A percentile compares a stretch with the other conserved stretches of the same genome.
Evolutionary conservation across 208 protist genomes (phyloP).

Genomic region (Porcisia hertigi): DNA sequence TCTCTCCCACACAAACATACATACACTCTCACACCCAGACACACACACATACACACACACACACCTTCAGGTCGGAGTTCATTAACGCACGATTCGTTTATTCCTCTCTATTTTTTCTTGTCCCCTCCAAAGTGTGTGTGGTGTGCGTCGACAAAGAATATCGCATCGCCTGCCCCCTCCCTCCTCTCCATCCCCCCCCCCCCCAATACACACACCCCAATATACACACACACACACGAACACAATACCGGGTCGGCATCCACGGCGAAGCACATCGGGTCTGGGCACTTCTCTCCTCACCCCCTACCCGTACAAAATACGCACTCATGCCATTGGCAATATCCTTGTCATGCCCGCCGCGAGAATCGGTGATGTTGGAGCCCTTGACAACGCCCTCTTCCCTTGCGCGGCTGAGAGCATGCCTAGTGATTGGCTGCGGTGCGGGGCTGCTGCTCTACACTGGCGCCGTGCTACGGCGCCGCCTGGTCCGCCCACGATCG

Average conservation of each 20-base stretch:
- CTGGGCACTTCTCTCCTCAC: background rate
- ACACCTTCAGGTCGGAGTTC: too few species aligned
- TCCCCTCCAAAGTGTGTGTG: too few species aligned
- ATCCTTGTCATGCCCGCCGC: background rate
- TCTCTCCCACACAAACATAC: too few species aligned
- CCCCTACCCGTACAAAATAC: background rate
- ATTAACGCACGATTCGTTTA: too few species aligned
- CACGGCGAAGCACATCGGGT: too few species aligned
- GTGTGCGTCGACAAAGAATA: too few species aligned
- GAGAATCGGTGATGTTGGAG: background rate
- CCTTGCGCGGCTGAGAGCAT: background rate
- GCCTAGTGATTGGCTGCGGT: constrained; percentile 8
- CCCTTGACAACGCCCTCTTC: background rate
- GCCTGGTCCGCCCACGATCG: background rate
- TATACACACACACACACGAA: background rate
- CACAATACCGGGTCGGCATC: background rate
- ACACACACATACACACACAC: too few species aligned
- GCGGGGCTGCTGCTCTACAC: constrained; percentile 19
- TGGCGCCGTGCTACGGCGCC: constrained; percentile 16
- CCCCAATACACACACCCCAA: background rate
- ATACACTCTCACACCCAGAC: too few species aligned
- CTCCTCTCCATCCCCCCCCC: background rate
- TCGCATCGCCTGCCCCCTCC: too few species aligned
- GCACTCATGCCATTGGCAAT: background rate
- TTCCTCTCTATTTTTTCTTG: too few species aligned